Percentiles rank a stretch among this genome's conserved stretches.
Conservation (phyloP, 345 rosid genomes). For the Mangifera indica region DNA sequence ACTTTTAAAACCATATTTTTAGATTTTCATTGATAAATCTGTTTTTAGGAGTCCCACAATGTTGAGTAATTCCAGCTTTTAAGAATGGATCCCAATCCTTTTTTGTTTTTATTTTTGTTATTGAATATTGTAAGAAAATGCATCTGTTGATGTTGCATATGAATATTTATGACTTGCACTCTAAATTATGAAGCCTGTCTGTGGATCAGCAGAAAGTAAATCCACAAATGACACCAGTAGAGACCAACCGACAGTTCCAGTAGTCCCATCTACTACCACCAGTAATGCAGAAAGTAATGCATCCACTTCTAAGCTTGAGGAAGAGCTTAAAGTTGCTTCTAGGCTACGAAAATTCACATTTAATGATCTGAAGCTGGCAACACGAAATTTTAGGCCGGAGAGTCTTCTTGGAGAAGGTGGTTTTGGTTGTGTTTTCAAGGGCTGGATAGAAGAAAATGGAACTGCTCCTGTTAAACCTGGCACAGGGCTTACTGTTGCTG, state of each 20-base stretch:
- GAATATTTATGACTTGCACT: slow-evolving; percentile 6
- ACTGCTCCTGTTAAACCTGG: slow-evolving; percentile 98
- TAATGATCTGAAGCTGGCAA: slow-evolving; percentile 87
- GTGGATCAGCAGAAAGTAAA: slow-evolving; percentile 57
- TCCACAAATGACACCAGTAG: slow-evolving; percentile 63
- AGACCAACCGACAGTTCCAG: slow-evolving; percentile 63
- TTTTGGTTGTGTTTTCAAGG: slow-evolving; percentile 95
- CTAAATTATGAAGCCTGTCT: slow-evolving; percentile 20
- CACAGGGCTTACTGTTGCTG: slow-evolving; percentile 95
- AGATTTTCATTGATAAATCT: background rate
- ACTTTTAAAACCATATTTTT: background rate
- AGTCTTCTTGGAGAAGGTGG: slow-evolving; percentile 99
- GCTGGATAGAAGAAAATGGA: slow-evolving; percentile 97
- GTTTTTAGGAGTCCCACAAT: slow-evolving; percentile 1
- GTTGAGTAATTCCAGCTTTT: background rate
- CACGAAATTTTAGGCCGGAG: slow-evolving; percentile 94
- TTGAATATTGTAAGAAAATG: background rate
- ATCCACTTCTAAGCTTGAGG: slow-evolving; percentile 78
- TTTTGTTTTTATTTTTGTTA: background rate
- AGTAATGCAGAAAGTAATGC: slow-evolving; percentile 84
- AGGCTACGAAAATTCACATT: slow-evolving; percentile 79
- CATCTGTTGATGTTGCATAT: background rate
- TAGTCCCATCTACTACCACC: slow-evolving; percentile 70
- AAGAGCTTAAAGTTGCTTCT: slow-evolving; percentile 80
- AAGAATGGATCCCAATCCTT: background rate